Evolutionary conservation across 108 stramenopile species (phyloP).

Genomic region (Skeletonema marinoi): DNA sequence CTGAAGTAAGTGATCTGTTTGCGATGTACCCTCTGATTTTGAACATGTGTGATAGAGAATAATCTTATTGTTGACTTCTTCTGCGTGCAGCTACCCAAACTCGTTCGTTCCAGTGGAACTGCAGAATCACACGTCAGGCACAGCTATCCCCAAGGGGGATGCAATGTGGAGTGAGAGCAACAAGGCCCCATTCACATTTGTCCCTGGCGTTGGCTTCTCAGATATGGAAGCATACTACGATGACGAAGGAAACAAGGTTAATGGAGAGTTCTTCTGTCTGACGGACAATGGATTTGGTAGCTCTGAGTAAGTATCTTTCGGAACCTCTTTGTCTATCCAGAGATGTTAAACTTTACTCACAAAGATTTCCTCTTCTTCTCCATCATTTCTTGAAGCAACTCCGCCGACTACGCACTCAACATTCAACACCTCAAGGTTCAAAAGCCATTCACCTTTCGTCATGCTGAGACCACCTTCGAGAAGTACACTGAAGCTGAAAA

Average conservation of each 20-base stretch:
- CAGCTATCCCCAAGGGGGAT: constrained; percentile 4
- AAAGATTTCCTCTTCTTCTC: not conserved
- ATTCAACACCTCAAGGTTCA: constrained; percentile 49
- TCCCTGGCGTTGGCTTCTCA: constrained; percentile 36
- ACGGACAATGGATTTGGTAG: constrained; percentile 50
- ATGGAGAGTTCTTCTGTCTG: constrained; percentile 39
- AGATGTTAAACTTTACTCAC: not conserved
- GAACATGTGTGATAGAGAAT: not conserved
- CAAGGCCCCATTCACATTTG: not conserved
- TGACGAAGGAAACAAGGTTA: constrained; percentile 8
- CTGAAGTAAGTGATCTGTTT: not conserved
- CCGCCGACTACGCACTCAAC: constrained; percentile 43
- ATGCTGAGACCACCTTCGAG: constrained; percentile 48
- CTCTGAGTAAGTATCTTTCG: constrained; percentile 4
- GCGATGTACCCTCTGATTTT: not conserved
- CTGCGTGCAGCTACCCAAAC: constrained; percentile 25
- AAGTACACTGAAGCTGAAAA: constrained; percentile 38
- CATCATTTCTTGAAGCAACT: constrained; percentile 11
- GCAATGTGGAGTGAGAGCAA: not conserved
- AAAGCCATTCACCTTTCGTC: constrained; percentile 51
- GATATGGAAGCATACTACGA: constrained; percentile 44
- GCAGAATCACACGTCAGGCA: constrained; percentile 28
- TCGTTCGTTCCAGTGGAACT: constrained; percentile 31
- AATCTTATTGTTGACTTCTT: not conserved
- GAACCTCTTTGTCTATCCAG: not conserved